A percentile compares a stretch with the other conserved stretches of the same genome.
Conservation (phyloP, 306 rosid genomes). For the Castanopsis chinensis region DNA sequence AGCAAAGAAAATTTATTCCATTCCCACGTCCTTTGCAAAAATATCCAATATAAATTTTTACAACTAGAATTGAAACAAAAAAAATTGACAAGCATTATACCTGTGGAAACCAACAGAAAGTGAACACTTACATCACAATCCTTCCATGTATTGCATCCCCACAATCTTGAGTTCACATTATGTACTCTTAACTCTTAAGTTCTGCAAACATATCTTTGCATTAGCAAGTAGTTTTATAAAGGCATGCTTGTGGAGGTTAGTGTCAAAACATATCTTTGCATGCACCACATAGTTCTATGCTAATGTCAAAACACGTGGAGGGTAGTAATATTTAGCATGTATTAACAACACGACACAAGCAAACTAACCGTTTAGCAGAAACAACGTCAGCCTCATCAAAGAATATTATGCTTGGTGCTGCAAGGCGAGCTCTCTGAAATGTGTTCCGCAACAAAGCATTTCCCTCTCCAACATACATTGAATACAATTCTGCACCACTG, state of each 20-base stretch:
- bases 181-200: not conserved
- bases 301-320: not conserved
- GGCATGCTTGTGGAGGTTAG: not conserved
- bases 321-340: not conserved
- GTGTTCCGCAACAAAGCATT: too few species aligned
- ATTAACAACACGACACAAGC: constrained; percentile 1
- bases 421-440: too few species aligned
- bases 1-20: not conserved
- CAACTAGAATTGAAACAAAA: too few species aligned
- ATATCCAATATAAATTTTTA: not conserved
- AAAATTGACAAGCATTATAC: not conserved
- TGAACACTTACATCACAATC: not conserved
- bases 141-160: not conserved
- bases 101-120: not conserved
- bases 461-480: too few species aligned
- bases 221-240: not conserved
- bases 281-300: not conserved
- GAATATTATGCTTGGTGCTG: too few species aligned
- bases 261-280: not conserved
- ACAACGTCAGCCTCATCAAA: constrained; percentile 92
- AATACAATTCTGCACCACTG: too few species aligned
- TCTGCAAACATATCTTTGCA: not conserved
- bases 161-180: not conserved
- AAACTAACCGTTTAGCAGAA: constrained; percentile 83
- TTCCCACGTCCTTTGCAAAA: not conserved